Conservation (phyloP, 768 basidiomycete species). For the Russula sp. region DNA sequence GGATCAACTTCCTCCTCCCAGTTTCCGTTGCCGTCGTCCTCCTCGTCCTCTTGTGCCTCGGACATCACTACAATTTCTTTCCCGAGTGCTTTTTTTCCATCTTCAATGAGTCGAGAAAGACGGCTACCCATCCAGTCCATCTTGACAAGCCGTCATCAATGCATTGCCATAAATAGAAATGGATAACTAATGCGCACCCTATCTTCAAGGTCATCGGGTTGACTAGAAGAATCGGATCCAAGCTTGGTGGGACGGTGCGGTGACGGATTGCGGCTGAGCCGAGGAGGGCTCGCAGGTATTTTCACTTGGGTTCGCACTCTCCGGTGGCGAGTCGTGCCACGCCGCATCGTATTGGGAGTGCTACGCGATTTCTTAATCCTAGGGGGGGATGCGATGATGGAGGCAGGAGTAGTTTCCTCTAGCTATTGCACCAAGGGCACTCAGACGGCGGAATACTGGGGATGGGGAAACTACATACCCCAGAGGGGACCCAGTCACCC, state of each 20-base stretch:
- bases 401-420: slow-evolving; percentile 21
- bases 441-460: neutral
- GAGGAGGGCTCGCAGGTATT: slow-evolving; percentile 11
- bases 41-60: slow-evolving; percentile 64
- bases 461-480: neutral
- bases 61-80: slow-evolving; percentile 75
- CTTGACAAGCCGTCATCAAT: slow-evolving; percentile 33
- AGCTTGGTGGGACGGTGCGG: slow-evolving; percentile 27
- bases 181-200: slow-evolving; percentile 7
- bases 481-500: slow-evolving; percentile 41
- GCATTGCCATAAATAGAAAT: neutral
- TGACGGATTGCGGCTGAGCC: slow-evolving; percentile 25
- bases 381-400: slow-evolving; percentile 35
- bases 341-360: slow-evolving; percentile 28
- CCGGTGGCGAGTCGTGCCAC: slow-evolving; percentile 34
- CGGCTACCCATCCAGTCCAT: slow-evolving; percentile 82
- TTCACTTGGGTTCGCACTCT: slow-evolving; percentile 27
- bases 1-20: slow-evolving; percentile 63
- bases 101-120: slow-evolving; percentile 61
- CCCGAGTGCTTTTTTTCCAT: slow-evolving; percentile 70
- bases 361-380: slow-evolving; percentile 31
- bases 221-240: slow-evolving; percentile 37
- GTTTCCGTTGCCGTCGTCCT: slow-evolving; percentile 64
- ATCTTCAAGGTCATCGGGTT: slow-evolving; percentile 15
- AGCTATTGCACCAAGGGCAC: neutral